Conservation (phyloP, 768 basidiomycete species). For the Trametes elegans region DNA sequence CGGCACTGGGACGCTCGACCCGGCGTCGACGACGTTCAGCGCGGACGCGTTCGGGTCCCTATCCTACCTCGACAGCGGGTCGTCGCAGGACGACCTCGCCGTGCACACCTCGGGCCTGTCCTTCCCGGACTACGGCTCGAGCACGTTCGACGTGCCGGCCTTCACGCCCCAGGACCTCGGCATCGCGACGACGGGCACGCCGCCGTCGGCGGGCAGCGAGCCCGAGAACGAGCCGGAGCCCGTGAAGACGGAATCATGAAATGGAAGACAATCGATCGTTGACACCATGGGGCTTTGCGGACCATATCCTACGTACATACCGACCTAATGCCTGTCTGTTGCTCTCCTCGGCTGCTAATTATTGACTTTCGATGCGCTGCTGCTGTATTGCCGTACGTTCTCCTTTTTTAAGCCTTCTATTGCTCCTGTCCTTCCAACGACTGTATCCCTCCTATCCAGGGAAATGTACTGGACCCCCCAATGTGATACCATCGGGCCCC, state of each 20-base stretch:
- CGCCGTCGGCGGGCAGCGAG: slow-evolving; percentile 44
- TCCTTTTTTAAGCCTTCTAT: slow-evolving; percentile 8
- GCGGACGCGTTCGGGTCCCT: slow-evolving; percentile 68
- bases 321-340: slow-evolving; percentile 21
- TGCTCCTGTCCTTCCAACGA: slow-evolving; percentile 17
- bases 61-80: slow-evolving; percentile 74
- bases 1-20: slow-evolving; percentile 63
- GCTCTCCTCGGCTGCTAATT: slow-evolving; percentile 29
- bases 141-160: slow-evolving; percentile 64
- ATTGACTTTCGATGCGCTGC: slow-evolving; percentile 23
- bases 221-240: slow-evolving; percentile 61
- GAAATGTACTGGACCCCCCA: slow-evolving; percentile 14
- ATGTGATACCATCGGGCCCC: slow-evolving; percentile 6
- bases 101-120: slow-evolving; percentile 63
- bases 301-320: slow-evolving; percentile 17
- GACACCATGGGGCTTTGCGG: slow-evolving; percentile 9
- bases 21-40: slow-evolving; percentile 58
- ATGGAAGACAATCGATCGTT: not conserved
- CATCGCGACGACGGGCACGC: slow-evolving; percentile 45
- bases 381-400: slow-evolving; percentile 27
- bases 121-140: slow-evolving; percentile 68
- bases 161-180: slow-evolving; percentile 68
- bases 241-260: slow-evolving; percentile 62
- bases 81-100: slow-evolving; percentile 62
- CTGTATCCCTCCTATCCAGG: slow-evolving; percentile 23